Evolutionary conservation across 2,329 filamentous ascomycete genomes (phyloP).

Genomic region (Penicillium corylophilum): DNA sequence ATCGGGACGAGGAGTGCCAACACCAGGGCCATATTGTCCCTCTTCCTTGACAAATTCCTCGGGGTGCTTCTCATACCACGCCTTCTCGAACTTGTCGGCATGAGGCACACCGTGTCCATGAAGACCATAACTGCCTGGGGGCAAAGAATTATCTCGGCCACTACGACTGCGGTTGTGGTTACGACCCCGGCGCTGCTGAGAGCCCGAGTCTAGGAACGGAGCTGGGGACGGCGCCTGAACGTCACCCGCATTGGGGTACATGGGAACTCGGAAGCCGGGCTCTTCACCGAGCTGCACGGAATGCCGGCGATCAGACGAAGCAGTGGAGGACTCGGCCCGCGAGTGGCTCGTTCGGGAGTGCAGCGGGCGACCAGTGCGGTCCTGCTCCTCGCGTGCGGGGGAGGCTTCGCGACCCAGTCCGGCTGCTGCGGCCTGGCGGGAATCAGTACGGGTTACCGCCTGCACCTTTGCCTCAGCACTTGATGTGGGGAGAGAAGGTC

Average conservation of each 20-base stretch:
- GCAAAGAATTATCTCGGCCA: constrained; percentile 66
- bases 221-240: constrained; percentile 91
- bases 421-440: constrained; percentile 78
- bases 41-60: constrained; percentile 74
- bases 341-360: constrained; percentile 64
- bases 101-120: constrained; percentile 79
- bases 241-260: constrained; percentile 89
- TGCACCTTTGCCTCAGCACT: constrained; percentile 83
- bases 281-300: constrained; percentile 67
- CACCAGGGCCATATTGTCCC: constrained; percentile 60
- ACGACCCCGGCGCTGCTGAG: constrained; percentile 49
- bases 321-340: constrained; percentile 47
- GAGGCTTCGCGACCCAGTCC: constrained; percentile 67
- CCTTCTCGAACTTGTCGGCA: constrained; percentile 81
- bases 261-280: constrained; percentile 89
- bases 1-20: constrained; percentile 63
- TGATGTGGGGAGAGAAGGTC: constrained; percentile 75
- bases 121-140: constrained; percentile 88
- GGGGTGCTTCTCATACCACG: constrained; percentile 91
- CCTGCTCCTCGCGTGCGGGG: constrained; percentile 52
- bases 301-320: constrained; percentile 53
- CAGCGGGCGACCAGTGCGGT: constrained; percentile 55
- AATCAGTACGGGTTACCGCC: constrained; percentile 85
- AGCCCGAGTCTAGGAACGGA: constrained; percentile 52
- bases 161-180: constrained; percentile 72